Percentiles rank a stretch among this genome's conserved stretches.
Conservation (phyloP, 1,284 basidiomycete genomes). For the Ceratobasidium sp. region DNA sequence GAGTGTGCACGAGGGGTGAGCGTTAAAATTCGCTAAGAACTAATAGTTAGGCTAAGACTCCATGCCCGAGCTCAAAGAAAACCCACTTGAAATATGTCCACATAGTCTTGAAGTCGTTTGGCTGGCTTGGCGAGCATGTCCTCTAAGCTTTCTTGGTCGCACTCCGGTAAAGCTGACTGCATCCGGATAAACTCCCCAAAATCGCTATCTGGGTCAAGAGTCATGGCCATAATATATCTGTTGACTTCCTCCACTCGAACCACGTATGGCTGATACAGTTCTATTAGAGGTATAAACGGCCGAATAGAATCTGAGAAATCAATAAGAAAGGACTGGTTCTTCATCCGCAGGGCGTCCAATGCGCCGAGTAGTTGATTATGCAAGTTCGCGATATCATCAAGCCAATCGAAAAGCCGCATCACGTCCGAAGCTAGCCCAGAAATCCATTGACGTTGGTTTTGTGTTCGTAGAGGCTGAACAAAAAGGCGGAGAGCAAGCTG, state of each 20-base stretch:
- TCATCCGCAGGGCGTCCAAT: slow-evolving; percentile 63
- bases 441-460: slow-evolving; percentile 80
- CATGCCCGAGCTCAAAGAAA: neutral
- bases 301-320: slow-evolving; percentile 71
- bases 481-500: slow-evolving; percentile 76
- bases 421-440: slow-evolving; percentile 78
- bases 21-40: slow-evolving; percentile 70
- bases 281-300: slow-evolving; percentile 73
- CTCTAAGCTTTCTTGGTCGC: slow-evolving; percentile 74
- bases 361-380: slow-evolving; percentile 74
- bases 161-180: slow-evolving; percentile 71
- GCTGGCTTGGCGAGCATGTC: slow-evolving; percentile 82
- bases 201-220: slow-evolving; percentile 70
- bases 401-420: slow-evolving; percentile 82
- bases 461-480: slow-evolving; percentile 78
- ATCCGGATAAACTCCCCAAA: slow-evolving; percentile 89
- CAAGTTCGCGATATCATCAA: slow-evolving; percentile 85
- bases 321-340: slow-evolving; percentile 64
- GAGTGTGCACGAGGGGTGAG: slow-evolving; percentile 77
- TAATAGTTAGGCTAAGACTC: slow-evolving; percentile 46
- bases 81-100: slow-evolving; percentile 80
- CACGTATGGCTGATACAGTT: slow-evolving; percentile 89
- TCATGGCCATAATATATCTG: slow-evolving; percentile 68
- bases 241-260: slow-evolving; percentile 76
- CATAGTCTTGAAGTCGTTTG: slow-evolving; percentile 78